Evolutionary conservation across 352 stramenopile genomes (phyloP), one percentile per base, ranked within the genome.

Genomic region (Globisporangium parvum): DNA sequence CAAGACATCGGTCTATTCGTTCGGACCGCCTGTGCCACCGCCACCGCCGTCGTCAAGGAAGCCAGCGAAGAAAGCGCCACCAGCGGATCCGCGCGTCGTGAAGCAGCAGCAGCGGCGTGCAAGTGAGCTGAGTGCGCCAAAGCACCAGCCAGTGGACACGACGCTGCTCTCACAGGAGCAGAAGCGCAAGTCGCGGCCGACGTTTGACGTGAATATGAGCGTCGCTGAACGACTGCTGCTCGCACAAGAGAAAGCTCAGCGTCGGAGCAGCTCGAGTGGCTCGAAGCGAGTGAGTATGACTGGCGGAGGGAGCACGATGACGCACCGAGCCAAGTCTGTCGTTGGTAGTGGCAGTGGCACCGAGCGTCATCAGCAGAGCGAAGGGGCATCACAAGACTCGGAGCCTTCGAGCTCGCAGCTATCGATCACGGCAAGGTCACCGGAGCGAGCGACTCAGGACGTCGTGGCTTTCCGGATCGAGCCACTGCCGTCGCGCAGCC

Each of bases 131-230:
- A 91, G 80, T 47, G 79, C 79, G 1, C 78, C 82, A 0, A 87
- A 86, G 44, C 62, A 85, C 44, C 63, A 79, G 14, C 70, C 78
- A 2, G 70, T 88, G 10, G 78, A 93, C 49, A 77, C 70, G n/a
- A 58, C 52, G 4, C 61, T 87, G 33, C 66, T 91, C 37, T 63
- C 79, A 3, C 62, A 85, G 46, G 70, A 85, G 55, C 67, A 87
- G 20, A 76, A 79, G 28, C 68, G 76, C 26, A 88, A 87, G 26
- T 85, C 76, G 26, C 60, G 80, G 1, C 66, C 77, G 33, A 66
- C 77, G 28, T 91, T 87, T 47, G 66, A 91, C 20, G 47, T 60
- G 0, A 79, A 78, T 11, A 85, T 91, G 74, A 87, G 72, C 57
- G 80, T 91, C 31, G 76, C 69, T 0, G 80, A 91, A 50, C 54